Evolutionary conservation across 2,329 filamentous ascomycete species (phyloP).

Genomic region (Shiraia bambusicola): DNA sequence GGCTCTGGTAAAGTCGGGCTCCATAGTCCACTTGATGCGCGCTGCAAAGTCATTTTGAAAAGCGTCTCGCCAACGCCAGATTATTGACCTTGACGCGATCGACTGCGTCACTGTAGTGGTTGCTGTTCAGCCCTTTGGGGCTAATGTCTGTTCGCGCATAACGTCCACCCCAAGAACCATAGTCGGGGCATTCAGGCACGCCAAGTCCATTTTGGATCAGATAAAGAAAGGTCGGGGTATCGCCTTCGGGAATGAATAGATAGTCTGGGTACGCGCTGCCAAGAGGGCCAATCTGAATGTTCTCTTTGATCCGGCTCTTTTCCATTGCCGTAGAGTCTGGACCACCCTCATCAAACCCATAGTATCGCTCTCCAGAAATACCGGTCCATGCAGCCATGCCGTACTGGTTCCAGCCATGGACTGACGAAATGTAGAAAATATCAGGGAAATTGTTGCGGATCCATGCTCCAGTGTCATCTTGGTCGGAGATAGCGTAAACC

Average conservation of each 20-base stretch:
- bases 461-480: constrained; percentile 60
- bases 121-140: constrained; percentile 35
- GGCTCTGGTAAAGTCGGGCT: constrained; percentile 35
- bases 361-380: constrained; percentile 54
- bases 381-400: constrained; percentile 58
- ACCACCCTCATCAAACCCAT: constrained; percentile 52
- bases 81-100: constrained; percentile 43
- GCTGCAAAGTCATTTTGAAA: constrained; percentile 56
- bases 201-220: constrained; percentile 53
- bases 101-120: constrained; percentile 43
- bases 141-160: constrained; percentile 44
- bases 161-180: constrained; percentile 54
- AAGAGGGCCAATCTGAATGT: constrained; percentile 56
- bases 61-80: constrained; percentile 57
- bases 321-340: constrained; percentile 53
- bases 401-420: constrained; percentile 61
- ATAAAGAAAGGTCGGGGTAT: constrained; percentile 55
- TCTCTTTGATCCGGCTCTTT: constrained; percentile 54
- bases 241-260: constrained; percentile 57
- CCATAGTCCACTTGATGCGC: constrained; percentile 51
- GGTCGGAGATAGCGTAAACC: constrained; percentile 57
- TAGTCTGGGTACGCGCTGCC: constrained; percentile 48
- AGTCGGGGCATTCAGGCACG: constrained; percentile 50
- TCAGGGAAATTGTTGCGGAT: constrained; percentile 57
- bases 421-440: constrained; percentile 57